Base-by-base conservation (phyloP, 345 rosid species). In the Citrus australasica region DNA sequence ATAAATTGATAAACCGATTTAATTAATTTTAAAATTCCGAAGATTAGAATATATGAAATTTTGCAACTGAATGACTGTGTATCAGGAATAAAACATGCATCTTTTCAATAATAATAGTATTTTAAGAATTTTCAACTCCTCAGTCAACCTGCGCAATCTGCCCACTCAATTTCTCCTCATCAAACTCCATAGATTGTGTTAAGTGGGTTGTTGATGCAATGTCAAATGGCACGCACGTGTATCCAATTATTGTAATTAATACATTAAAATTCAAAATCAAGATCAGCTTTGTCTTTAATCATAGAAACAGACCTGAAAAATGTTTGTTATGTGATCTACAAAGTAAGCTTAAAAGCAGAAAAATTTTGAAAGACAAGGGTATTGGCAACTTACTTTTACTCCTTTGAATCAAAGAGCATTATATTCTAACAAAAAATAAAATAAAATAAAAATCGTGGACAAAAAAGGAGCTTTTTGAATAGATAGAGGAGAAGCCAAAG, bases 141-240 rank as follows among this genome's bases (percentile, higher is more conserved):
- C 55, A 25, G 79, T 69, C 76, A 75, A 78, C 72, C 4, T 27
- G 21, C 62, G 55, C 9, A 48, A 62, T 51, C 42, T 62, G 24
- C 78, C 56, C 25, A 37, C 58, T 64, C 65, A 59, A 60, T 76
- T 70, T 69, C 75, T 73, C 81, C 37, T 42, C 27, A 70, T 69
- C 77, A 74, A 74, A 70, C 75, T 66, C 71, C 81, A 59, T 72
- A 53, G 59, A 70, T 67, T 51, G 62, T 73, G 81, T 69, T 78
- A 69, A 78, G 81, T 73, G 86, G 75, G 82, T 67, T 78, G 78
- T 60, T 73, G 80, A 6, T 71, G 68, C 17, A 30, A 55, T 66
- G 65, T 72, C n/a, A 6, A 40, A 80, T 83, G 80, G 81, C n/a
- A 60, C 28, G 79, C 87, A 83, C 83, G 86, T 84, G 86, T 80